These are phyloP conservation scores for Lathyrus sativus DNA, from an alignment of 306 rosid species.

Conservation along the genomic window DNA sequence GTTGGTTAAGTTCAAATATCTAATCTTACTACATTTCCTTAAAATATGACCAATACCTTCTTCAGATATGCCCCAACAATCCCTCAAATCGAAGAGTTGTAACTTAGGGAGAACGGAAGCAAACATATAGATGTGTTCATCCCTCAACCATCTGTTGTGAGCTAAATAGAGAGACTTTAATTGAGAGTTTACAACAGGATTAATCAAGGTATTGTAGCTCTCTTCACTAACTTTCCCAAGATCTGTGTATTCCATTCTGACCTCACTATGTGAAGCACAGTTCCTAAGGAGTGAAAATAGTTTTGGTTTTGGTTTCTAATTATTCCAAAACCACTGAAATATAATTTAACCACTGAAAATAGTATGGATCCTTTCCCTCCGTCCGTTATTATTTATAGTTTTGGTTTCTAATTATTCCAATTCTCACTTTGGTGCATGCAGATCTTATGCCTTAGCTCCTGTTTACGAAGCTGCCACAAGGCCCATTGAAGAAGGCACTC, in stretches of 20 bases:
- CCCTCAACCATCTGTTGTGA: background rate
- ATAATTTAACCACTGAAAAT: too few relatives aligned
- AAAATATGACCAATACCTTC: slow-evolving; percentile 4
- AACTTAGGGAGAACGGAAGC: background rate
- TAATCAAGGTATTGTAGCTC: background rate
- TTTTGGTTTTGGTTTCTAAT: too few relatives aligned
- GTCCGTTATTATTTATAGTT: too few relatives aligned
- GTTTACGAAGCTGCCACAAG: too few relatives aligned
- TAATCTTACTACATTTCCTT: slow-evolving; percentile 53
- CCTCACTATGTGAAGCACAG: slow-evolving; percentile 11
- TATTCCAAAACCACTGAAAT: too few relatives aligned
- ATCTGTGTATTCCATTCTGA: slow-evolving; percentile 4
- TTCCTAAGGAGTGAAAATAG: background rate
- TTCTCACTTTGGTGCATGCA: too few relatives aligned
- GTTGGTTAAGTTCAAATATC: slow-evolving; percentile 41
- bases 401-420: too few relatives aligned
- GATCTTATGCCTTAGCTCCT: too few relatives aligned
- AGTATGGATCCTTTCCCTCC: too few relatives aligned
- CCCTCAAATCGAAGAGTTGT: background rate
- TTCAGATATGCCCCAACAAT: background rate
- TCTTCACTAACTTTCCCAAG: slow-evolving; percentile 31
- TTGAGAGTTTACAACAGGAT: background rate
- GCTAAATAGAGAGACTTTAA: background rate
- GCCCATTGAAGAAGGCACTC: too few relatives aligned
- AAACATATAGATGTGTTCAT: background rate